phyloP scores from a whole-genome alignment of 2,329 filamentous ascomycete species.

The Calonectria henricotiae region DNA sequence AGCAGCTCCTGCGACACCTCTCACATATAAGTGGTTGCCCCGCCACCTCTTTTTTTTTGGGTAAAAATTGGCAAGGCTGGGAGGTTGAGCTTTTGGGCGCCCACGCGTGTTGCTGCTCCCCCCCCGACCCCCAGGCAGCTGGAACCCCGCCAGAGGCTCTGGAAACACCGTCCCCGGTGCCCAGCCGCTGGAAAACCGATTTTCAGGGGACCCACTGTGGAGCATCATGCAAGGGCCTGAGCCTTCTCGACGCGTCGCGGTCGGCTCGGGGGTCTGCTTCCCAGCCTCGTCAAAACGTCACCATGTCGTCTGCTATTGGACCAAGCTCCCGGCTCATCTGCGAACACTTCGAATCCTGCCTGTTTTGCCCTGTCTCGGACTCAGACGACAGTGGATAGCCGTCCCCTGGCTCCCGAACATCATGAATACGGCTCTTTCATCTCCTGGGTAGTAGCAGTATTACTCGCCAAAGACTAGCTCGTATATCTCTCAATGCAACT shows the following conservation, averaged over 20 bases:
- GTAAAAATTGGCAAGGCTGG: constrained; percentile 58
- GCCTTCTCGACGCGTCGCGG: constrained; percentile 19
- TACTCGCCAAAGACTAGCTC: neutral
- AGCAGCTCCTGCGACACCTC: constrained; percentile 33
- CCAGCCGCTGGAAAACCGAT: constrained; percentile 33
- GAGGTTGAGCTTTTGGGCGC: constrained; percentile 24
- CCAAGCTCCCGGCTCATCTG: constrained; percentile 9
- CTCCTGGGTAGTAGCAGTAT: neutral
- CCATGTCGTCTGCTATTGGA: constrained; percentile 15
- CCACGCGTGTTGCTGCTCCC: constrained; percentile 1
- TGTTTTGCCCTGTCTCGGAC: constrained; percentile 27
- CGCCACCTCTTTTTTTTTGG: constrained; percentile 63
- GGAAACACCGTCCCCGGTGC: constrained; percentile 30
- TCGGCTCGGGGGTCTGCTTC: neutral
- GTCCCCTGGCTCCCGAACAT: neutral
- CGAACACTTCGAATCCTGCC: constrained; percentile 9
- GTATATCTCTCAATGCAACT: neutral
- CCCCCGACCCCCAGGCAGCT: constrained; percentile 18
- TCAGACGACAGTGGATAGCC: neutral
- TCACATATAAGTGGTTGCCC: constrained; percentile 65
- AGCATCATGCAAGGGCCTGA: constrained; percentile 19
- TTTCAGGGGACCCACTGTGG: constrained; percentile 25
- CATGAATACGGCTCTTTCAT: constrained; percentile 13
- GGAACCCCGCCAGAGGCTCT: constrained; percentile 4
- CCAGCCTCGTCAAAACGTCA: constrained; percentile 36